Evolutionary conservation across 2,329 filamentous ascomycete species (phyloP), one percentile per base, ranked within the genome.

Genomic region (Fusarium annulatum): DNA sequence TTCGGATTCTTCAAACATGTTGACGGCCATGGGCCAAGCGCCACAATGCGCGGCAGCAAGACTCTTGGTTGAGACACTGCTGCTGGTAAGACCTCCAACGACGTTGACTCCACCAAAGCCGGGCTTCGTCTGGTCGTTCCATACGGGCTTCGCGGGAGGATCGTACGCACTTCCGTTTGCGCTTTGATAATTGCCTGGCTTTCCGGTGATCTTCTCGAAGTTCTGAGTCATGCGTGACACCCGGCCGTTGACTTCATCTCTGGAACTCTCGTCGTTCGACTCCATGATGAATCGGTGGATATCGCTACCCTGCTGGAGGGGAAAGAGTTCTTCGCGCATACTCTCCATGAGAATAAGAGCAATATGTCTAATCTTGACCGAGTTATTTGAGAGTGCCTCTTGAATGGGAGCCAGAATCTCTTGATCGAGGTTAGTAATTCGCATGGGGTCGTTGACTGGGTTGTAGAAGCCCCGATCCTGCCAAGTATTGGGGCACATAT

Each of bases 41-140:
- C 84, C 84, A 51, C 84, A 86, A 30, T 85, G 75, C 11, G 81
- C 83, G 10, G 82, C 84, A 2, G 80, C 79, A 9, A 85, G 59
- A 71, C 83, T 85, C 74, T 86, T 86, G 26, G 84, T 77, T 1
- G 84, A 85, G 51, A 85, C 85, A 1, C 84, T 85, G 3, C 81
- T 80, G 3, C 80, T 79, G 11, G 84, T 85, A 45, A 82, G 80
- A 8, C 80, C 84, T 48, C 81, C 83, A 19, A 81, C 82, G 46
- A 79, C 73, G 38, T 80, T 85, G 62, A 86, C 79, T 18, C 84
- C 84, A 33, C 84, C 84, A 23, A 78, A 77, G 19, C 68, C 69
- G n/a, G 70, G 74, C 45, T 34, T 72, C 4, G 56, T 64, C 43
- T 58, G 51, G 10, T 65, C 62, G 30, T 67, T 48, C 80, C 79